Evolutionary conservation across 2,329 filamentous ascomycete genomes (phyloP).

Genomic region (Dothiorella sarmentorum): DNA sequence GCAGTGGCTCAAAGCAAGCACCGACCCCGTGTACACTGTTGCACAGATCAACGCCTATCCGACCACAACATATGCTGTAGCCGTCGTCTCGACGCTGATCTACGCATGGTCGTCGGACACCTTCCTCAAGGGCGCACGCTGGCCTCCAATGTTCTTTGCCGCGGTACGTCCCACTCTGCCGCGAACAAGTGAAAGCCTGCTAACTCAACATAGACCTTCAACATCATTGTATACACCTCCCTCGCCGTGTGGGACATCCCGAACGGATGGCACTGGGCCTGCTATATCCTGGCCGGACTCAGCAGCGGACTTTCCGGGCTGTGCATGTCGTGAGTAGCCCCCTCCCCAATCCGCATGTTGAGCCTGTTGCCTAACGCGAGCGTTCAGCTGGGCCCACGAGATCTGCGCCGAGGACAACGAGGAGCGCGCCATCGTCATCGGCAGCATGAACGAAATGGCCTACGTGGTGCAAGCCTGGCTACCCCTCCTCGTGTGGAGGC

Average conservation of each 20-base stretch:
- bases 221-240: constrained; percentile 41
- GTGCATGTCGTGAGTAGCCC: constrained; percentile 45
- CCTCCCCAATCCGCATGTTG: too few species aligned
- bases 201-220: constrained; percentile 10
- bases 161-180: constrained; percentile 40
- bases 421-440: constrained; percentile 64
- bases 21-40: constrained; percentile 43
- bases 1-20: constrained; percentile 40
- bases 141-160: constrained; percentile 62
- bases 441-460: constrained; percentile 65
- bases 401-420: constrained; percentile 58
- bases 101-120: constrained; percentile 67
- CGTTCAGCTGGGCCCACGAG: constrained; percentile 49
- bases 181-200: too few species aligned
- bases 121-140: constrained; percentile 56
- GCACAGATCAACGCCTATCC: constrained; percentile 56
- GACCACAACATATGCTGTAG: constrained; percentile 50
- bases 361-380: neutral
- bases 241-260: constrained; percentile 51
- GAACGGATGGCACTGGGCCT: constrained; percentile 59
- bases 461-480: constrained; percentile 69
- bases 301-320: constrained; percentile 48
- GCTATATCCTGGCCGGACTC: constrained; percentile 54
- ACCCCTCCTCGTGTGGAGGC: constrained; percentile 63
- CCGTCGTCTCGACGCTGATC: constrained; percentile 57